These are phyloP conservation scores for Trapa incisa DNA, from an alignment of 345 rosid species.

Conservation along the genomic window DNA sequence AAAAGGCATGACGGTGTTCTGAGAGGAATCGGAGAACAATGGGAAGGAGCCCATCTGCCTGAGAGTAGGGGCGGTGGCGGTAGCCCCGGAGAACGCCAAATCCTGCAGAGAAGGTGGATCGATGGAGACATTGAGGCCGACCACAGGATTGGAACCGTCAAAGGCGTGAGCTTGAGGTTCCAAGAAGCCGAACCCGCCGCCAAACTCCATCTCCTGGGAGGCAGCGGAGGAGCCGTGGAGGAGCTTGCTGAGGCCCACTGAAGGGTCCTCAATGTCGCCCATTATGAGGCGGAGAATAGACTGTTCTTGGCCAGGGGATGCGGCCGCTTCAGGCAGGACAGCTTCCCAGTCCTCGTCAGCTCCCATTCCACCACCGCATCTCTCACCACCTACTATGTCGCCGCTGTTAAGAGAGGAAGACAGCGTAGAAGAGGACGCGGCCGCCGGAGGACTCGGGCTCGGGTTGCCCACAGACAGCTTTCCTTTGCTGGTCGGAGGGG, in stretches of 20 bases:
- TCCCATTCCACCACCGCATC: slow-evolving; percentile 13
- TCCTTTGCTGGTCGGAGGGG: slow-evolving; percentile 9
- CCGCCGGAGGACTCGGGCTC: slow-evolving; percentile 42
- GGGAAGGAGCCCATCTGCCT: slow-evolving; percentile 30
- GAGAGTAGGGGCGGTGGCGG: slow-evolving; percentile 27
- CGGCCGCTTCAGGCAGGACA: slow-evolving; percentile 10
- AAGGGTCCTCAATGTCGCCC: slow-evolving; percentile 11
- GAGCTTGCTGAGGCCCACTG: slow-evolving; percentile 16
- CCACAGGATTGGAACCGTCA: slow-evolving; percentile 1
- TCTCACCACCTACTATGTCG: background rate
- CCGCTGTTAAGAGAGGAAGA: slow-evolving; percentile 47
- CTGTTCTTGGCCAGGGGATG: slow-evolving; percentile 9
- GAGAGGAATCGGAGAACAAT: slow-evolving; percentile 33
- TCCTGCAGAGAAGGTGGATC: slow-evolving; percentile 1
- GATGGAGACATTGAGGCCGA: background rate
- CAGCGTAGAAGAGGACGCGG: slow-evolving; percentile 48
- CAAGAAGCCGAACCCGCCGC: slow-evolving; percentile 2
- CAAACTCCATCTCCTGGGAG: slow-evolving; percentile 8
- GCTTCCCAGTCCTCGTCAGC: slow-evolving; percentile 14
- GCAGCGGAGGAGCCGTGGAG: slow-evolving; percentile 5
- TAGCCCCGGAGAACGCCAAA: background rate
- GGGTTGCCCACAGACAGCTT: slow-evolving; percentile 20
- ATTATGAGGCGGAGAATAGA: slow-evolving; percentile 8
- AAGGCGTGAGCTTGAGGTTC: slow-evolving; percentile 7
- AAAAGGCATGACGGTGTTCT: slow-evolving; percentile 22